A percentile compares a stretch with the other conserved stretches of the same genome.
Evolutionary conservation across 768 basidiomycete species (phyloP).

Genomic region (Inosperma sp.): DNA sequence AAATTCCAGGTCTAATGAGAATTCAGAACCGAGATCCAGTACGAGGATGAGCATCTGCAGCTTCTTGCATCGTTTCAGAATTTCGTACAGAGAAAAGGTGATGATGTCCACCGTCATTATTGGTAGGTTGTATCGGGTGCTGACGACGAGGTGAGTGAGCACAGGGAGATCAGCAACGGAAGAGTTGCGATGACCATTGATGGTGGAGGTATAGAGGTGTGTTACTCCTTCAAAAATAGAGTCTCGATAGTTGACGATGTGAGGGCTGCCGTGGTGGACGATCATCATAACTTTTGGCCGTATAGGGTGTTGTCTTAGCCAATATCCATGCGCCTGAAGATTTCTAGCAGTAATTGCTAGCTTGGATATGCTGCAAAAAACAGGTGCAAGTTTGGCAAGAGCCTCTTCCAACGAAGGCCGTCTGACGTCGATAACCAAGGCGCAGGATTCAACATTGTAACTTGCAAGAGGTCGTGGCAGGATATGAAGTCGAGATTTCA

Average conservation of each 20-base stretch:
- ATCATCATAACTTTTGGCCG: constrained; percentile 29
- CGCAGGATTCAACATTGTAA: constrained; percentile 30
- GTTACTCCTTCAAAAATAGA: constrained; percentile 32
- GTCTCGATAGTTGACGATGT: constrained; percentile 32
- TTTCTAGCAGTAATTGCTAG: constrained; percentile 33
- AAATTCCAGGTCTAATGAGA: constrained; percentile 4
- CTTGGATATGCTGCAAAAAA: constrained; percentile 27
- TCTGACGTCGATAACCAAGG: constrained; percentile 28
- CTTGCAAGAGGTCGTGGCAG: constrained; percentile 28
- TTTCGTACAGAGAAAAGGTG: constrained; percentile 12
- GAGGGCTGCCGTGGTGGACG: constrained; percentile 32
- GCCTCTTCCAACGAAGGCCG: constrained; percentile 33
- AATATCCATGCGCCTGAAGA: constrained; percentile 31
- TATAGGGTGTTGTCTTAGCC: constrained; percentile 32
- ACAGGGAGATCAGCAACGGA: constrained; percentile 29
- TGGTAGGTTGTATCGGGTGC: constrained; percentile 25
- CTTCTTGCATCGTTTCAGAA: constrained; percentile 16
- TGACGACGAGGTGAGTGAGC: constrained; percentile 33
- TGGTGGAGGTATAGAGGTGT: constrained; percentile 33
- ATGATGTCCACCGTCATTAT: constrained; percentile 16
- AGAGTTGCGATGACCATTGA: constrained; percentile 28
- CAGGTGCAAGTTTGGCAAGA: constrained; percentile 29
- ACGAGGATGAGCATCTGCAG: constrained; percentile 19
- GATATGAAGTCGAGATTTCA: constrained; percentile 26
- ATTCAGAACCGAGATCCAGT: constrained; percentile 7